These are phyloP conservation scores for Trypanosoma conorhini DNA, from an alignment of 208 protist genomes.

Conservation along the genomic window DNA sequence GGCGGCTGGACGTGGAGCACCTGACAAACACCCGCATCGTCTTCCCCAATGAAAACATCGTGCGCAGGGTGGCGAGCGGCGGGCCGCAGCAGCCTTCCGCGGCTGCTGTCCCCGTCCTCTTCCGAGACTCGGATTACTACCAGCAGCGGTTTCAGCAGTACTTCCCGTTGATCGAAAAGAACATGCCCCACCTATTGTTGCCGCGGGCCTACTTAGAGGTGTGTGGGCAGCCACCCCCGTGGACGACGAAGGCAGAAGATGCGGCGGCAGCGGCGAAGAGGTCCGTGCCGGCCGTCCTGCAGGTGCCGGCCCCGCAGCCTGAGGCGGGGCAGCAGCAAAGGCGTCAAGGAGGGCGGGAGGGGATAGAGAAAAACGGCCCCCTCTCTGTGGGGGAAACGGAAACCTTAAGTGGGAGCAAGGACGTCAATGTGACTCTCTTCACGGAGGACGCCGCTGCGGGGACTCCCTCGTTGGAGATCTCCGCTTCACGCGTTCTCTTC, in stretches of 20 bases:
- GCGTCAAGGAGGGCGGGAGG: conserved; percentile 2
- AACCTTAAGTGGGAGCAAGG: neutral
- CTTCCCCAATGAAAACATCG: conserved; percentile 6
- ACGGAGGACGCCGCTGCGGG: neutral
- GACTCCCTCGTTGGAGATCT: conserved; percentile 52
- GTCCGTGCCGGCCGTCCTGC: conserved; percentile 11
- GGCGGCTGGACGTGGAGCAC: conserved; percentile 38
- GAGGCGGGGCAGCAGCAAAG: neutral
- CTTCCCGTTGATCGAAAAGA: conserved; percentile 46
- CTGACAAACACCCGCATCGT: conserved; percentile 56
- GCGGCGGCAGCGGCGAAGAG: conserved; percentile 30
- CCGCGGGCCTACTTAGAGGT: conserved; percentile 68
- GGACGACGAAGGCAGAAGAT: conserved; percentile 28
- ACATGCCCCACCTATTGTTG: conserved; percentile 66
- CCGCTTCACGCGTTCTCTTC: conserved; percentile 58
- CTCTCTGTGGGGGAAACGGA: neutral
- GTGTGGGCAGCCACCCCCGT: conserved; percentile 48
- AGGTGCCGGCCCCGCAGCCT: conserved; percentile 13
- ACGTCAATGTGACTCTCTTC: neutral
- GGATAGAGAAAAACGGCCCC: conserved; percentile 6
- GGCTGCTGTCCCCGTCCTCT: conserved; percentile 1
- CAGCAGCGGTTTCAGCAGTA: conserved; percentile 39
- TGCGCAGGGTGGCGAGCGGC: neutral
- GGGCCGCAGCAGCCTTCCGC: conserved; percentile 1
- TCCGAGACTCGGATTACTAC: conserved; percentile 45